Conservation (phyloP, 2,329 filamentous ascomycete species). For the Rhinocladiella similis region DNA sequence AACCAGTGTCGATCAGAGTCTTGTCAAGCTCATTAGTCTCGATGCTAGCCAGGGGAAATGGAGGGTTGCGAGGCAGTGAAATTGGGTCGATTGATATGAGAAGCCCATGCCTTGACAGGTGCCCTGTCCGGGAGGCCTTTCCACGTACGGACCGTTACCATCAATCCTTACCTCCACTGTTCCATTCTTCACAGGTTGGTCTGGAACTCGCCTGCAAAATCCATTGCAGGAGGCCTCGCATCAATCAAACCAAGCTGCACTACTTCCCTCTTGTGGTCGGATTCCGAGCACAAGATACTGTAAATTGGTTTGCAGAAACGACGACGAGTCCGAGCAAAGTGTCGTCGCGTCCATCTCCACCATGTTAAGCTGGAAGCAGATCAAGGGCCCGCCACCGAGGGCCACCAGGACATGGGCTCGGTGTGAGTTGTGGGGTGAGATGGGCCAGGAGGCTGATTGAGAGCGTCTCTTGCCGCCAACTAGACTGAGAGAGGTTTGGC, state of each 20-base stretch:
- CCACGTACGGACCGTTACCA: not conserved
- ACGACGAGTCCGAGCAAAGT: not conserved
- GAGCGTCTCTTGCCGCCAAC: not conserved
- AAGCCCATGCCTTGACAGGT: conserved; percentile 1
- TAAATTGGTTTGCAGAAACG: not conserved
- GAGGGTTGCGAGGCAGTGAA: conserved; percentile 5
- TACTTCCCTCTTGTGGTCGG: too few species aligned
- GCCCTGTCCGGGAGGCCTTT: not conserved
- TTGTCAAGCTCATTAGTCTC: conserved; percentile 14
- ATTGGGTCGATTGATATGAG: conserved; percentile 6
- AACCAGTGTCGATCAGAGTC: conserved; percentile 21
- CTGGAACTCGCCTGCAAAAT: too few species aligned
- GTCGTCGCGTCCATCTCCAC: conserved; percentile 1
- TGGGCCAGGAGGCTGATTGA: not conserved
- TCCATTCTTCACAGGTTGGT: not conserved
- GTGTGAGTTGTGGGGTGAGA: not conserved
- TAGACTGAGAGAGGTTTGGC: not conserved
- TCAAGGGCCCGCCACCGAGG: not conserved
- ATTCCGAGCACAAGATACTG: too few species aligned
- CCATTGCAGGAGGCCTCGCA: too few species aligned
- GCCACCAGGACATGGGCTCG: not conserved
- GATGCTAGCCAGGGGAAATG: conserved; percentile 9
- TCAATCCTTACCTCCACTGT: not conserved
- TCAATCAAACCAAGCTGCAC: too few species aligned
- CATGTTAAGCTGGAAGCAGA: not conserved